Conservation (phyloP, 2,329 filamentous ascomycete genomes). For the Aureobasidium melanogenum region DNA sequence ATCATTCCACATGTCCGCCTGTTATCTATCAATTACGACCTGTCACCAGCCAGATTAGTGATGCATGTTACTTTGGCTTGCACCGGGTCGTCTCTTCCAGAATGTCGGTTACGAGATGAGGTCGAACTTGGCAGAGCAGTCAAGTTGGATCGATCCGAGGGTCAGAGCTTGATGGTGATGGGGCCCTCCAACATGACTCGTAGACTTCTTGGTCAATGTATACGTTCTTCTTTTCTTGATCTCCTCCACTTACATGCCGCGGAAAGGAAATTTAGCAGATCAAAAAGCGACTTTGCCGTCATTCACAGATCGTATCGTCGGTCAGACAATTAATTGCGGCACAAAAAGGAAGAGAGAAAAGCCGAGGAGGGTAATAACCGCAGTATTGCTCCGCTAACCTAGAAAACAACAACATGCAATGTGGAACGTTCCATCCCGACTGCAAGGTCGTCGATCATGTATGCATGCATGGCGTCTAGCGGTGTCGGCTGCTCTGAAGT, state of each 20-base stretch:
- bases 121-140: neutral
- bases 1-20: neutral
- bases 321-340: neutral
- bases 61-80: neutral
- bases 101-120: neutral
- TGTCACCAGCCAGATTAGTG: neutral
- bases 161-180: neutral
- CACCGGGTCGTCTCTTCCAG: neutral
- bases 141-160: no score
- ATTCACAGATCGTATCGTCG: neutral
- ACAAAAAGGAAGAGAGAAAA: neutral
- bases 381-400: neutral
- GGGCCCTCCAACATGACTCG: neutral
- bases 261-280: neutral
- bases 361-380: neutral
- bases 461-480: slow-evolving; percentile 4
- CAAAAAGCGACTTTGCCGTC: neutral
- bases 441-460: neutral
- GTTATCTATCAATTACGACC: neutral
- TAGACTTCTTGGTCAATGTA: neutral
- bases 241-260: neutral
- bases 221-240: no score
- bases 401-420: neutral
- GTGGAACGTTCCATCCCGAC: slow-evolving; percentile 2
- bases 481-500: neutral